Evolutionary conservation across 2,329 filamentous ascomycete species (phyloP), one percentile per base, ranked within the genome.

Genomic region (Fusarium torreyae): DNA sequence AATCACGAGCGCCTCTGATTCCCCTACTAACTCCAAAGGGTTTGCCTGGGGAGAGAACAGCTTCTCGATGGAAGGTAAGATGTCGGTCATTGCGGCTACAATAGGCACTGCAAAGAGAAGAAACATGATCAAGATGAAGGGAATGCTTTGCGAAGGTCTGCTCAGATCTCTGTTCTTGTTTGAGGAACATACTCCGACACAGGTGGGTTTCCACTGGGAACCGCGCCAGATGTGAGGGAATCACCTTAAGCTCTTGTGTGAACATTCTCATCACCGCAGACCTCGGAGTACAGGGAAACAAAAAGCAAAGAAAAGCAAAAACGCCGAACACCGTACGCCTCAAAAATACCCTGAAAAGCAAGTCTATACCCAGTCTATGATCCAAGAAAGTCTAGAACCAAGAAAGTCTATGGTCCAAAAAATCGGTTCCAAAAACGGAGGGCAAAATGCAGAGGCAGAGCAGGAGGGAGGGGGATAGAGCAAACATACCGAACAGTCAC

Each of bases 141-240:
- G 43, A 62, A 53, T 9, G 13, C 20, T 42, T 40, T 42, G 44
- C n/a, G 26, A 56, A 64, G 63, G 54, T 62, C 73, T 80, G 82
- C 82, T 85, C 83, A 80, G 83, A 85, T 85, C 69, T 85, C 83
- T 83, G 83, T 85, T 85, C 83, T 84, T 80, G 57, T 64, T 26
- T 57, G 46, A 61, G 68, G 73, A 42, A 74, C 75, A 74, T 59
- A 38, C 64, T 69, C 63, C 46, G 40, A 51, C 26, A 38, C 42
- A 45, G n/a, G 44, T 46, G 48, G 72, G 62, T 48, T 65, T 50
- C 54, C 66, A 59, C 62, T n/a, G 45, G 38, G 57, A 63, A 67
- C 58, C 56, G 68, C 58, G 42, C 43, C 43, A 40, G 31, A 7
- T 49, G 63, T 14, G 49, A 43, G 48, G 48, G 71, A 68, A 69